Conservation (phyloP, 495 filamentous ascomycete species). For the Hamigera avellanea region DNA sequence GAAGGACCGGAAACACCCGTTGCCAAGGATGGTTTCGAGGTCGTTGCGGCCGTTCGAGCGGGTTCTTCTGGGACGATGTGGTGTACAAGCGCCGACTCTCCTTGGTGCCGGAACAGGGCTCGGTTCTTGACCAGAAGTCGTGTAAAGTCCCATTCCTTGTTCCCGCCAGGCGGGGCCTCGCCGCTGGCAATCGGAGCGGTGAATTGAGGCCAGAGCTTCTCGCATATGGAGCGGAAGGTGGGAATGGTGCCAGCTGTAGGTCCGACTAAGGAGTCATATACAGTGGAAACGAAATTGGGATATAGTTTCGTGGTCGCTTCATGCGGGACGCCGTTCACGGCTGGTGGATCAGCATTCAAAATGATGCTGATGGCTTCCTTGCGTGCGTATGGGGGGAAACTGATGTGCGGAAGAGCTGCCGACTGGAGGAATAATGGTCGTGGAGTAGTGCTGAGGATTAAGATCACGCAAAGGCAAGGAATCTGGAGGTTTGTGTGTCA, state of each 20-base stretch:
- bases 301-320: conserved; percentile 24
- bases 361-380: conserved; percentile 66
- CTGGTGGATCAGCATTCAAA: conserved; percentile 29
- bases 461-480: conserved; percentile 62
- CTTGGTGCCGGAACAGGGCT: conserved; percentile 65
- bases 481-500: conserved; percentile 44
- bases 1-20: conserved; percentile 21
- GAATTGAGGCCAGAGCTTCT: conserved; percentile 75
- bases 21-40: conserved; percentile 11
- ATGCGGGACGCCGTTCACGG: conserved; percentile 16
- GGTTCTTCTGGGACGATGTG: conserved; percentile 45
- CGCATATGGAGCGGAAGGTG: conserved; percentile 27
- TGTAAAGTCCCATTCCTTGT: conserved; percentile 65
- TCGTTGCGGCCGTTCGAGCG: conserved; percentile 7
- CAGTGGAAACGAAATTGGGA: conserved; percentile 29
- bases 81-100: conserved; percentile 60
- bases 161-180: conserved; percentile 23
- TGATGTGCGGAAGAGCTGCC: conserved; percentile 63
- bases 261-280: conserved; percentile 29
- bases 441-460: conserved; percentile 61
- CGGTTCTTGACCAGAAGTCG: conserved; percentile 66
- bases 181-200: conserved; percentile 33
- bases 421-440: conserved; percentile 59
- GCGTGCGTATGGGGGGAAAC: conserved; percentile 79
- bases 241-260: conserved; percentile 35